Evolutionary conservation across 2,329 filamentous ascomycete species (phyloP).

Genomic region (Ascochyta lentis): DNA sequence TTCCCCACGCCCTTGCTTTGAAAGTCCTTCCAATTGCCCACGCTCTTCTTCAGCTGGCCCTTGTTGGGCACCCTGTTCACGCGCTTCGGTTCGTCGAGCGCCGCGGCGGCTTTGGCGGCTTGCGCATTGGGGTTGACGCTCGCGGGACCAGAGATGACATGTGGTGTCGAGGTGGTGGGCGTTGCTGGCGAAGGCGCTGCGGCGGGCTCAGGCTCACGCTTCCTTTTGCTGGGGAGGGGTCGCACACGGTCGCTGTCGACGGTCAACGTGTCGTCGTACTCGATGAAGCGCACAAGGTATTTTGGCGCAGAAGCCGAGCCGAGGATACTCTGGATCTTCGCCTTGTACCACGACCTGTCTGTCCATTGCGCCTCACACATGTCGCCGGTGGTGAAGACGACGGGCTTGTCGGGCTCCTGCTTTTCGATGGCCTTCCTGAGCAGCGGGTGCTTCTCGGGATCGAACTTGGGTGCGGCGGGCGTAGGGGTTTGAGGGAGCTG

Average conservation of each 20-base stretch:
- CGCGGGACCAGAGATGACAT: conserved; percentile 70
- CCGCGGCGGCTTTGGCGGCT: conserved; percentile 68
- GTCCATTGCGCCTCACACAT: conserved; percentile 89
- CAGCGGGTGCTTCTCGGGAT: conserved; percentile 79
- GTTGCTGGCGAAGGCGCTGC: conserved; percentile 57
- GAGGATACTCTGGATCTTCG: conserved; percentile 90
- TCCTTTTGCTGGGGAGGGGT: conserved; percentile 51
- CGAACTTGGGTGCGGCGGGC: conserved; percentile 67
- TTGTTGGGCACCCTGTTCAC: conserved; percentile 84
- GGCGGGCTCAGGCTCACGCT: conserved; percentile 85
- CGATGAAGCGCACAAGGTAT: conserved; percentile 95
- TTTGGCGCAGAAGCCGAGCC: conserved; percentile 90
- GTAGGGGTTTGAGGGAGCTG: conserved; percentile 51
- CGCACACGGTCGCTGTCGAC: conserved; percentile 58
- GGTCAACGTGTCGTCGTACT: conserved; percentile 87
- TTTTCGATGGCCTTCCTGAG: conserved; percentile 61
- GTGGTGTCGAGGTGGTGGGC: conserved; percentile 48
- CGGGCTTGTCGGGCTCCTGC: conserved; percentile 45
- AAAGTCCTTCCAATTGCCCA: conserved; percentile 95
- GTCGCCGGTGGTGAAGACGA: conserved; percentile 84
- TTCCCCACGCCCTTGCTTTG: conserved; percentile 70
- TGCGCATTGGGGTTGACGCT: conserved; percentile 71
- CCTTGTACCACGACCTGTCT: conserved; percentile 89
- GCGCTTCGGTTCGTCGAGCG: conserved; percentile 69
- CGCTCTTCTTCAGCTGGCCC: conserved; percentile 87